Percentiles rank a stretch among this genome's conserved stretches.
These are phyloP conservation scores for Gossypium australe DNA, from an alignment of 345 rosid genomes.

Conservation along the genomic window DNA sequence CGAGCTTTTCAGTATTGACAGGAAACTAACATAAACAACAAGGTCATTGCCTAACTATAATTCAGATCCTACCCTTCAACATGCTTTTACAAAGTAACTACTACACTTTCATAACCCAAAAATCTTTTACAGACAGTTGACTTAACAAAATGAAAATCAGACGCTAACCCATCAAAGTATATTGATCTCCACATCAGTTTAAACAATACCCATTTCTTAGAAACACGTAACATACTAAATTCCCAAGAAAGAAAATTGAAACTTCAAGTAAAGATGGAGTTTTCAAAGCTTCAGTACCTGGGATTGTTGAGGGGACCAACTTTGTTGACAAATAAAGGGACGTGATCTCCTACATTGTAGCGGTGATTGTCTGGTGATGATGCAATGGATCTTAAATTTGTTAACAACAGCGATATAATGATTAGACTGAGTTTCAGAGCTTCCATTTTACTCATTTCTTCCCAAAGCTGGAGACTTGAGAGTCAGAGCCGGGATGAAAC, in stretches of 20 bases:
- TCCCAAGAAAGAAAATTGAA: background rate
- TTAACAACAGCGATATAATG: background rate
- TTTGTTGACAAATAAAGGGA: slow-evolving; percentile 73
- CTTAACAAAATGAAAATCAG: background rate
- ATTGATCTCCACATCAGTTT: background rate
- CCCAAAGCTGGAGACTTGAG: background rate
- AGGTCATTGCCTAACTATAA: background rate
- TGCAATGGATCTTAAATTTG: slow-evolving; percentile 19
- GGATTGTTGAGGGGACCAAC: slow-evolving; percentile 79
- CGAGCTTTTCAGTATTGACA: background rate
- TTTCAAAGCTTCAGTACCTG: slow-evolving; percentile 32
- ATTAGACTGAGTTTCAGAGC: slow-evolving; percentile 11
- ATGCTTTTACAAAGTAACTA: background rate
- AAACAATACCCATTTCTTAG: background rate
- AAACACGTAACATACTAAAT: background rate
- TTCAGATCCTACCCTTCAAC: background rate
- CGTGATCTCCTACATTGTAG: slow-evolving; percentile 61
- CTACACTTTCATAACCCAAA: background rate
- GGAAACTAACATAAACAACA: background rate
- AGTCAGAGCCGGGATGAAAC: background rate
- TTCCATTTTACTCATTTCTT: background rate
- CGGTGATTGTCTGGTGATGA: slow-evolving; percentile 34
- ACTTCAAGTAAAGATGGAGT: background rate
- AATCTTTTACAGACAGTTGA: background rate
- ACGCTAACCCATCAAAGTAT: background rate